phyloP scores from a whole-genome alignment of 1,284 basidiomycete species.

The Pholiota adiposa region DNA sequence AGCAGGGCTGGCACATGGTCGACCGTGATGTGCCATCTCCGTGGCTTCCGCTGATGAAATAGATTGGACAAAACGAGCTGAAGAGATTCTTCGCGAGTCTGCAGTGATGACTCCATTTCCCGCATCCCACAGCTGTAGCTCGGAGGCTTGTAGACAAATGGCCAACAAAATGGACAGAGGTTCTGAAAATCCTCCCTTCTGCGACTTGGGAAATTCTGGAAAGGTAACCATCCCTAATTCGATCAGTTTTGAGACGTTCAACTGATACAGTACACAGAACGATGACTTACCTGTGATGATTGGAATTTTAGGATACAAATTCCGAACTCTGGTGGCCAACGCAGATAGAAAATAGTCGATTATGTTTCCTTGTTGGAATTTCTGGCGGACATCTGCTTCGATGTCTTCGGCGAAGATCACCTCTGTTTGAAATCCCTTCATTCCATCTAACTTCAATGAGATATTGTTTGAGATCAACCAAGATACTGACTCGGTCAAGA shows the following conservation, averaged over 20 bases:
- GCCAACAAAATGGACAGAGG: neutral
- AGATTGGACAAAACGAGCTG: neutral
- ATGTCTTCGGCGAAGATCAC: constrained; percentile 4
- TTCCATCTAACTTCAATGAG: neutral
- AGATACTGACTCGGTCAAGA: constrained; percentile 1
- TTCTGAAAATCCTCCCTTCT: neutral
- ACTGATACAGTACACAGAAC: too few relatives aligned
- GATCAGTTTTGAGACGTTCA: too few relatives aligned
- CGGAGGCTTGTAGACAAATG: neutral
- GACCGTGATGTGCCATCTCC: constrained; percentile 1
- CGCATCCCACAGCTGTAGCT: constrained; percentile 4
- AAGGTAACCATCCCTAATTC: neutral
- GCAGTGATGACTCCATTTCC: constrained; percentile 1
- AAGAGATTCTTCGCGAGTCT: neutral
- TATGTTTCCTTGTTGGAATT: neutral
- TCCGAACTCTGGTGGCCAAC: neutral
- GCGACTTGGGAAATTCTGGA: neutral
- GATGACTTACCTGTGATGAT: neutral
- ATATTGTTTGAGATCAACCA: neutral
- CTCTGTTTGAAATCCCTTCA: constrained; percentile 5
- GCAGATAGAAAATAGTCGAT: neutral
- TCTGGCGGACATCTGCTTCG: neutral
- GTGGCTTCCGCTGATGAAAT: neutral
- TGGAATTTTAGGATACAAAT: constrained; percentile 1
- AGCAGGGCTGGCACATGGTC: neutral